Evolutionary conservation across 2,329 filamentous ascomycete species (phyloP).

Genomic region (Iodosphaeria phyllophila): DNA sequence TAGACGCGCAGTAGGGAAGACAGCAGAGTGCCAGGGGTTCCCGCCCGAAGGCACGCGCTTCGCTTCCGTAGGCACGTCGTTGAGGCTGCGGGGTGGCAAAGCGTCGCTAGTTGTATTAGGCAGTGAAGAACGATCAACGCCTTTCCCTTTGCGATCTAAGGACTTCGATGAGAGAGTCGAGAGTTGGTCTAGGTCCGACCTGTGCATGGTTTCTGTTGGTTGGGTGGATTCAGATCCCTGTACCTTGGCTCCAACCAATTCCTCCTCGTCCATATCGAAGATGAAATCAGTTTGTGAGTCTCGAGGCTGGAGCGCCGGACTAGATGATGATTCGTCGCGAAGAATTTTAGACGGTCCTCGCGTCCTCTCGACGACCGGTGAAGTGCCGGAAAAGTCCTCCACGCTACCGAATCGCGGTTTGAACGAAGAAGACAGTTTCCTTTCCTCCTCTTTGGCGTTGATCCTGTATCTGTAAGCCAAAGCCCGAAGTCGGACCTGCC

Average conservation of each 20-base stretch:
- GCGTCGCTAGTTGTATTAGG: conserved; percentile 4
- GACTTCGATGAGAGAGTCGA: conserved; percentile 14
- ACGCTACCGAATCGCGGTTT: conserved; percentile 41
- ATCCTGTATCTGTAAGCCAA: conserved; percentile 55
- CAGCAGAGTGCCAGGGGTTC: conserved; percentile 29
- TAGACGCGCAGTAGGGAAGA: conserved; percentile 41
- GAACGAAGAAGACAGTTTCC: conserved; percentile 38
- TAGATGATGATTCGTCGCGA: conserved; percentile 37
- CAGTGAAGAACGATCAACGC: conserved; percentile 8
- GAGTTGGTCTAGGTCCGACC: conserved; percentile 14
- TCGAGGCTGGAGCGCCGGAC: conserved; percentile 49
- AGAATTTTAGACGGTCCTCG: conserved; percentile 26
- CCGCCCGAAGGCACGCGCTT: conserved; percentile 7
- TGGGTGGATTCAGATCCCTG: too few species aligned
- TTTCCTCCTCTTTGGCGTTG: conserved; percentile 45
- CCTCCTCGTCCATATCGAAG: conserved; percentile 85
- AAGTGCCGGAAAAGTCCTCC: conserved; percentile 34
- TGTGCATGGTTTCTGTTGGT: too few species aligned
- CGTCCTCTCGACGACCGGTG: conserved; percentile 22
- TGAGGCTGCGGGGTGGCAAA: conserved; percentile 3
- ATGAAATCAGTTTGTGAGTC: conserved; percentile 61
- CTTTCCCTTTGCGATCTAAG: conserved; percentile 20
- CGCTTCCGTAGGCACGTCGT: conserved; percentile 4
- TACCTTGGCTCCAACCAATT: too few species aligned
- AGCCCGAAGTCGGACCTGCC: conserved; percentile 52